Base-by-base conservation (phyloP, 768 basidiomycete species). In the Hydnum rufescens region DNA sequence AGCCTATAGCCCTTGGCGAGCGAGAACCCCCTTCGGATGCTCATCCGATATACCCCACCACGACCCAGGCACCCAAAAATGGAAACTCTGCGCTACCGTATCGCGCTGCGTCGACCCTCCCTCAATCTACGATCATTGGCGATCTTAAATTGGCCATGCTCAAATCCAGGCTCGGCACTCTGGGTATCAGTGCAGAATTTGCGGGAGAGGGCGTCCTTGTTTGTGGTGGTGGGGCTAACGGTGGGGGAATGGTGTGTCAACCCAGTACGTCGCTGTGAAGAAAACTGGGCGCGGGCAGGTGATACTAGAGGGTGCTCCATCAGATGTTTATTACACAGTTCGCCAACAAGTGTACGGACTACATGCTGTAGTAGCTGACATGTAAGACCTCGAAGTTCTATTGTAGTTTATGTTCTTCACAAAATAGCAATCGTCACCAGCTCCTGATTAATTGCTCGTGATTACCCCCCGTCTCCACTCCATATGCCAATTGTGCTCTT, bases 181-280 rank as follows among this genome's bases (percentile, higher is more conserved):
- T 87, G 2, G 80, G 81, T 5, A 78, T 97, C 44, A 80, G 84
- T 42, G 87, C 92, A 0, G 92, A 96, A 64, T 79, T 97, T 53
- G 80, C 90, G n/a, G 93, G 93, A 23, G 93, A 97, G 67, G 95
- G 95, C 68, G 83, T 93, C 5, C 71, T 99, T 28, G 74, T 99
- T 32, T 99, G 95, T 61, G 82, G 80, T 43, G 62, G 65, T 28
- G 62, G 70, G 31, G 73, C 75, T 51, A 59, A 68, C 30, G 61
- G 75, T 29, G 72, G 74, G 55, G 78, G 82, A 51, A 74, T 78
- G 2, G 49, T 56, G 42, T 32, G 59, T 56, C 26, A 56, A 47
- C 16, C 44, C 50, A 62, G 57, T 19, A 58, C 43, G 90, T 96
- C 3, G 82, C 88, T 0, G 93, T 97, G 28, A 71, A 81, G 58